A percentile compares a stretch with the other conserved stretches of the same genome.
These are phyloP conservation scores for Berberis vulgaris DNA, from an alignment of 164 flowering plant species.

Conservation along the genomic window DNA sequence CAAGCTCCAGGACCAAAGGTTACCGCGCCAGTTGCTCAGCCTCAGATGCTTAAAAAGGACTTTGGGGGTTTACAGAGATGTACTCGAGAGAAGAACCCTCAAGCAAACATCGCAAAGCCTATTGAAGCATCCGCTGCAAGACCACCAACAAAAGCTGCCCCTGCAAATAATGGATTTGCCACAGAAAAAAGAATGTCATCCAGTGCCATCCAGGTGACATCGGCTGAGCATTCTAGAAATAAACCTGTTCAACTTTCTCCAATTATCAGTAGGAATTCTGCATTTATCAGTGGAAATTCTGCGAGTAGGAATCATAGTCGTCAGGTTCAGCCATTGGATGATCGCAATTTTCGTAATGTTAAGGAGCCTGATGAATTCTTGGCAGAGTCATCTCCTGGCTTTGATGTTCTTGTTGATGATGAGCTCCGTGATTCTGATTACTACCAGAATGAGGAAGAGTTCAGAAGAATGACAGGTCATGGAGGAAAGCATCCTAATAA, in stretches of 20 bases:
- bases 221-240: constrained; percentile 22
- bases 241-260: constrained; percentile 20
- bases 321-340: constrained; percentile 29
- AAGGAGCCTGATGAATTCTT: constrained; percentile 62
- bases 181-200: constrained; percentile 15
- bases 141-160: constrained; percentile 18
- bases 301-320: constrained; percentile 22
- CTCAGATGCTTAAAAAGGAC: constrained; percentile 27
- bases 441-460: constrained; percentile 53
- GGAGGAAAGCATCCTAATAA: constrained; percentile 35
- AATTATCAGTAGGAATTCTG: constrained; percentile 27
- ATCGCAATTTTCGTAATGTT: constrained; percentile 35
- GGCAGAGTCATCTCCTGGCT: constrained; percentile 87
- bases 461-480: constrained; percentile 30
- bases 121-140: constrained; percentile 19
- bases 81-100: constrained; percentile 28
- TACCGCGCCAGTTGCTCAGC: constrained; percentile 23
- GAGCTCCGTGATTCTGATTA: constrained; percentile 51
- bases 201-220: constrained; percentile 3
- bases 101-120: constrained; percentile 25
- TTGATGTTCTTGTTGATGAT: constrained; percentile 95
- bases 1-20: constrained; percentile 19
- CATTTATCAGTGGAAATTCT: constrained; percentile 25
- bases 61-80: constrained; percentile 28
- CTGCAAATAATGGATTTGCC: constrained; percentile 17